A percentile compares a stretch with the other conserved stretches of the same genome.
Evolutionary conservation across 2,329 filamentous ascomycete species (phyloP).

Genomic region (Microsporum ferrugineum): DNA sequence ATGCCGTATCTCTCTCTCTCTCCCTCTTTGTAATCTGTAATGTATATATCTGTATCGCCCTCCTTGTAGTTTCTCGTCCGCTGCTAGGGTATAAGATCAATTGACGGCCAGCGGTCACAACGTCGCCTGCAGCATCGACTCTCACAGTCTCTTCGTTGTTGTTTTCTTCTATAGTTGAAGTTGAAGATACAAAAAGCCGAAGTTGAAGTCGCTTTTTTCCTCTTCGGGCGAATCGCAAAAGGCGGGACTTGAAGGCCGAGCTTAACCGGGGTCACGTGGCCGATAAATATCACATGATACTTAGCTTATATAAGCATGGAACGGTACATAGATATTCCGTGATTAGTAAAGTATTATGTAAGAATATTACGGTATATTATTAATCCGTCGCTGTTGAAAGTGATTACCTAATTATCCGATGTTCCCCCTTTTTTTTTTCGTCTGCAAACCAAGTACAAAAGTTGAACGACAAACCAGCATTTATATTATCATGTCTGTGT

Average conservation of each 20-base stretch:
- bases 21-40: not conserved
- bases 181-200: not conserved
- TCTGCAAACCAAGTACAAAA: no score
- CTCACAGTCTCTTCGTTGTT: not conserved
- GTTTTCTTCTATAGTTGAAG: not conserved
- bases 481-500: no score
- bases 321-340: no score
- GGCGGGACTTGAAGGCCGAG: not conserved
- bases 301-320: no score
- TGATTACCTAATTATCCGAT: not conserved
- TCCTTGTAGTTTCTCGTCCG: not conserved
- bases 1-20: not conserved
- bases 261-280: not conserved
- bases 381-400: no score
- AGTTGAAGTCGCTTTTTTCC: not conserved
- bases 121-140: not conserved
- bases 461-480: no score
- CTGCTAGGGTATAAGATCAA: not conserved
- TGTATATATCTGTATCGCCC: not conserved
- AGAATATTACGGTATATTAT: not conserved
- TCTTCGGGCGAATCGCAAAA: not conserved
- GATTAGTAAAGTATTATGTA: not conserved
- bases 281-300: not conserved
- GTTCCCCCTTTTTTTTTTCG: no score
- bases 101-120: not conserved